A percentile compares a stretch with the other conserved stretches of the same genome.
Evolutionary conservation across 2,329 filamentous ascomycete species (phyloP).

Genomic region (Ophiosphaerella korrae): DNA sequence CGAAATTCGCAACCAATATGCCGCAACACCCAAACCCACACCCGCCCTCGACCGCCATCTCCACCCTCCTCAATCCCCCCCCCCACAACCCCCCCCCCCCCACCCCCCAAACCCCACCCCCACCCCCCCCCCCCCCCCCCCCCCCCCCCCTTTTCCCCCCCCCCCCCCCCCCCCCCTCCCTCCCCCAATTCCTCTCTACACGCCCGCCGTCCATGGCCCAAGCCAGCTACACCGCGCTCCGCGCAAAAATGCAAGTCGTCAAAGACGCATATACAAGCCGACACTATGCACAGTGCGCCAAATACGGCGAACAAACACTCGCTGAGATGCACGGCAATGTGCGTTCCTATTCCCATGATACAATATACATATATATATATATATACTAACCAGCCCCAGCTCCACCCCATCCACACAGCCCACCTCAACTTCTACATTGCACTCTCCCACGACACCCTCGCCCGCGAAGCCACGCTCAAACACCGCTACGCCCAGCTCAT

Average conservation of each 20-base stretch:
- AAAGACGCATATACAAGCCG: slow-evolving; percentile 41
- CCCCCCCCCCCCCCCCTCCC: too few species aligned
- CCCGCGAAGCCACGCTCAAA: slow-evolving; percentile 39
- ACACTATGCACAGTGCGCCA: slow-evolving; percentile 45
- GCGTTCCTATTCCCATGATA: neutral
- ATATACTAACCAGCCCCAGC: slow-evolving; percentile 18
- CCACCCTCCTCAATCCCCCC: too few species aligned
- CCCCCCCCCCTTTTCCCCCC: too few species aligned
- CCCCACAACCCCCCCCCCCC: too few species aligned
- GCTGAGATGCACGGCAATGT: slow-evolving; percentile 29
- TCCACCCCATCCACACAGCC: slow-evolving; percentile 41
- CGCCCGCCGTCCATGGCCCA: slow-evolving; percentile 6
- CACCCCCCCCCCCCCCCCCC: too few species aligned
- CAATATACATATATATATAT: neutral
- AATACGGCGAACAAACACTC: slow-evolving; percentile 30
- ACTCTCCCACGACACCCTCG: slow-evolving; percentile 44
- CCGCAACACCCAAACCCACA: too few species aligned
- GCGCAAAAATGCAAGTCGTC: slow-evolving; percentile 31
- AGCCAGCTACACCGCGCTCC: slow-evolving; percentile 25
- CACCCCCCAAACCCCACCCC: too few species aligned
- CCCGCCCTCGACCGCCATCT: too few species aligned
- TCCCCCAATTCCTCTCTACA: too few species aligned
- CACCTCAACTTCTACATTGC: slow-evolving; percentile 48
- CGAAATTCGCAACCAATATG: too few species aligned
- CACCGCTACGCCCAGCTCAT: slow-evolving; percentile 38